Percentiles rank a stretch among this genome's conserved stretches.
phyloP scores from a whole-genome alignment of 1,284 basidiomycete species.

The Singerocomus inundabilis region DNA sequence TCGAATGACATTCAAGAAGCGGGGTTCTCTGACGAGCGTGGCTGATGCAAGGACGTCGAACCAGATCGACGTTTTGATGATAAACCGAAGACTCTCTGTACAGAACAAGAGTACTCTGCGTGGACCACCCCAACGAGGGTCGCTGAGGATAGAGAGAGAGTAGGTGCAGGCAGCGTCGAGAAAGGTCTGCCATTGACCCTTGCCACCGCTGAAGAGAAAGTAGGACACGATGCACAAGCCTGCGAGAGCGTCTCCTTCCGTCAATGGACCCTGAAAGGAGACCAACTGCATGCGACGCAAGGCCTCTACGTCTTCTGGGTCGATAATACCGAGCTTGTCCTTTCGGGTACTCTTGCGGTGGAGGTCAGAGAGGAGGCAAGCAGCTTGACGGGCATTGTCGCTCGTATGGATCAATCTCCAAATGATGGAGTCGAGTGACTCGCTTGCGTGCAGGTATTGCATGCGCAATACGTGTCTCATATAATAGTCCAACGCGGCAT shows the following conservation, averaged over 20 bases:
- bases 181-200: conserved; percentile 65
- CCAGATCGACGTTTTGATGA: conserved; percentile 81
- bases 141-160: conserved; percentile 46
- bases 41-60: conserved; percentile 79
- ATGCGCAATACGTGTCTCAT: conserved; percentile 54
- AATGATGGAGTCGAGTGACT: conserved; percentile 49
- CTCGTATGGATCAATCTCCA: conserved; percentile 40
- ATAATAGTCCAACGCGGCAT: conserved; percentile 26
- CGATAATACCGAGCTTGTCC: conserved; percentile 18
- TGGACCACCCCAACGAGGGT: conserved; percentile 35
- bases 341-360: conserved; percentile 29
- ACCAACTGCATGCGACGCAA: conserved; percentile 30
- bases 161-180: conserved; percentile 56
- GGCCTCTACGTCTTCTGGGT: conserved; percentile 29
- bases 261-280: conserved; percentile 29
- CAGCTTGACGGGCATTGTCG: conserved; percentile 50
- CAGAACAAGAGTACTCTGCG: conserved; percentile 48
- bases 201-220: conserved; percentile 71
- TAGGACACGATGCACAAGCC: conserved; percentile 71
- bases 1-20: conserved; percentile 56
- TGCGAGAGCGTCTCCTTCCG: conserved; percentile 71
- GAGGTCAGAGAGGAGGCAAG: conserved; percentile 45
- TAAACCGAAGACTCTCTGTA: conserved; percentile 53
- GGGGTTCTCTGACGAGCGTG: conserved; percentile 57
- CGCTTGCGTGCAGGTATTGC: conserved; percentile 66